Base-by-base conservation (phyloP, 306 rosid genomes). In the Citrullus colocynthis region DNA sequence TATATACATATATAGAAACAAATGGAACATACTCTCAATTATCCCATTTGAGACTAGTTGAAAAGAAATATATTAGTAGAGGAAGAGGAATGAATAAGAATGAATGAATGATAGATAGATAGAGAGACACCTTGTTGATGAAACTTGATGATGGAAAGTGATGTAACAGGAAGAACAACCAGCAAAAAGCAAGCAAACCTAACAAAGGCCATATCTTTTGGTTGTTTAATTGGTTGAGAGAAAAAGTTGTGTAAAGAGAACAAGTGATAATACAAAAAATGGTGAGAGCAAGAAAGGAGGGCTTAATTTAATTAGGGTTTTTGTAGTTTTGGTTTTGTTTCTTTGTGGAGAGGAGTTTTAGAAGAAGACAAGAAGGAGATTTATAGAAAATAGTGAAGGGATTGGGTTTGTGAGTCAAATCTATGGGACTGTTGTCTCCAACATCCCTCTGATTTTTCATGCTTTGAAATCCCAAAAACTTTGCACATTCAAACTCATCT, bases 101-200 rank as follows among this genome's bases (percentile, higher is more conserved):
- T 12, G 59, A 32, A 32, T 32, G 36, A 32, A 32, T 32, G 36
- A 55, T 13, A 14, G 69, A 42, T 7, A 3, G 13, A 15, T 7
- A 9, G 30, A 44, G 13, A 39, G 12, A 45, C 1, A 72, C 60
- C 76, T 48, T 16, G 42, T 72, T 16, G 76, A 15, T 72, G 76
- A 28, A 72, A 49, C 60, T 72, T 48, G 3, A 72, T 24, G 6
- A 72, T 48, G 36, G 59, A 72, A 49, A 77, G 21, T 71, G 77
- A 65, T 76, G 78, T 79, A 69, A 76, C 36, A 44, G 78, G 74
- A 51, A 77, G 80, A 69, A 32, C 67, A 65, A 81, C 28, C 32
- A 81, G 37, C 80, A 70, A 45, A 37, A 81, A 34, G 81, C 70
- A 77, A 77, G 74, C 52, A 69, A 56, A 76, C 45, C 75, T 77